phyloP scores from a whole-genome alignment of 2,329 filamentous ascomycete genomes.

The Fusarium sp. region DNA sequence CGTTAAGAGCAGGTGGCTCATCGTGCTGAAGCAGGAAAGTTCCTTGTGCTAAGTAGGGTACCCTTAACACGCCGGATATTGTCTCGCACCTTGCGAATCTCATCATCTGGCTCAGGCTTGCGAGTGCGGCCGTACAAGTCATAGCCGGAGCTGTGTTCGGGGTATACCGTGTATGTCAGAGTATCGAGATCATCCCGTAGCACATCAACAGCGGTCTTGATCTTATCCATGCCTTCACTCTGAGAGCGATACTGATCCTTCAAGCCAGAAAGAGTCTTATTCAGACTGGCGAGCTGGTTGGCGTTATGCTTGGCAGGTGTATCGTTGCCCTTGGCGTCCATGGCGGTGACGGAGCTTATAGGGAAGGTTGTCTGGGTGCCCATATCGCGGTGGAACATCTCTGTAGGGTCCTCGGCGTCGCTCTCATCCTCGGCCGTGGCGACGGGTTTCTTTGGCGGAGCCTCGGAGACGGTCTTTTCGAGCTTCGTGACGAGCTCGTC shows the following conservation, averaged over 20 bases:
- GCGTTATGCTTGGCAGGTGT: slow-evolving; percentile 54
- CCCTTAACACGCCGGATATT: slow-evolving; percentile 85
- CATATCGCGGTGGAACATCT: slow-evolving; percentile 84
- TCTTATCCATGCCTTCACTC: slow-evolving; percentile 61
- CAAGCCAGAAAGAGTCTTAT: slow-evolving; percentile 56
- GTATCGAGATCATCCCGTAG: slow-evolving; percentile 74
- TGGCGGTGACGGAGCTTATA: slow-evolving; percentile 31
- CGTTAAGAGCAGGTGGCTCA: slow-evolving; percentile 18
- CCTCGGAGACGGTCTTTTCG: slow-evolving; percentile 68
- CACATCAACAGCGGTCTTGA: slow-evolving; percentile 64
- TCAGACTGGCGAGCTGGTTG: slow-evolving; percentile 57
- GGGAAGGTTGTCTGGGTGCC: slow-evolving; percentile 76
- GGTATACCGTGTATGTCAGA: slow-evolving; percentile 60
- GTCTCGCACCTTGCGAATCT: slow-evolving; percentile 77
- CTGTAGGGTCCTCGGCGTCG: slow-evolving; percentile 73
- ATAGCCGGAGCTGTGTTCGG: slow-evolving; percentile 53
- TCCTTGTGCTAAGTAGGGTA: slow-evolving; percentile 77
- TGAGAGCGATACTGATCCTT: slow-evolving; percentile 57
- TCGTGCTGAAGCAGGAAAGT: slow-evolving; percentile 68
- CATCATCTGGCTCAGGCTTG: slow-evolving; percentile 70
- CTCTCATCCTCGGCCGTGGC: slow-evolving; percentile 51
- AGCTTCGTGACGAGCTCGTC: slow-evolving; percentile 61
- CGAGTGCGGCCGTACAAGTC: slow-evolving; percentile 58
- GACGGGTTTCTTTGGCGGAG: slow-evolving; percentile 57
- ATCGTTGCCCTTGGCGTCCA: slow-evolving; percentile 33